Conservation (phyloP, 75 land plant genomes). For the Chamaecyparis obtusa region DNA sequence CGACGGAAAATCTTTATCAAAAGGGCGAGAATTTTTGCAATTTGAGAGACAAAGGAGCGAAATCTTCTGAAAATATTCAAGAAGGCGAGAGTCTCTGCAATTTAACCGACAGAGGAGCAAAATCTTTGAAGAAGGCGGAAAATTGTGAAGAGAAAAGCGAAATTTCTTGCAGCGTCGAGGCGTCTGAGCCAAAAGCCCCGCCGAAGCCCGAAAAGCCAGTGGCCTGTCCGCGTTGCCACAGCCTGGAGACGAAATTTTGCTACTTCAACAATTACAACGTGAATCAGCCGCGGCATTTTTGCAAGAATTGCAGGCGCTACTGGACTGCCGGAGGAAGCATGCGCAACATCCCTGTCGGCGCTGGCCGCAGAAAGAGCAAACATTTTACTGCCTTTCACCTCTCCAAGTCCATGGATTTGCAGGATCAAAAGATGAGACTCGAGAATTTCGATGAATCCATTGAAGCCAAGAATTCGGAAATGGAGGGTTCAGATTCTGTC, state of each 20-base stretch:
- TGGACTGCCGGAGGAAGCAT: slow-evolving; percentile 34
- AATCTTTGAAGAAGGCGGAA: background rate
- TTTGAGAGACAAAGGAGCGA: too few species aligned
- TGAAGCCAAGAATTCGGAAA: background rate
- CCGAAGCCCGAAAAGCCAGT: slow-evolving; percentile 16
- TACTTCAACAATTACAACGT: slow-evolving; percentile 36
- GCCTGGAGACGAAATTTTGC: slow-evolving; percentile 29
- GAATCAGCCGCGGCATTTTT: slow-evolving; percentile 31
- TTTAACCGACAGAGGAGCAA: background rate
- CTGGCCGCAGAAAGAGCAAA: slow-evolving; percentile 21
- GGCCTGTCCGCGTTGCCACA: slow-evolving; percentile 30
- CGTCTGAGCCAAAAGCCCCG: slow-evolving; percentile 5
- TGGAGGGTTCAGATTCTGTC: background rate
- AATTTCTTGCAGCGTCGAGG: background rate
- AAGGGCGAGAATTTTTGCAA: background rate
- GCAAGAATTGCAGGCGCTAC: slow-evolving; percentile 32
- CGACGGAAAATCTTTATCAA: background rate
- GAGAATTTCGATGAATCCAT: background rate
- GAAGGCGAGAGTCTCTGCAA: background rate
- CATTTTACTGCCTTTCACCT: slow-evolving; percentile 4
- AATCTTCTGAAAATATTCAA: background rate
- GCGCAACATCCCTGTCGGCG: slow-evolving; percentile 37
- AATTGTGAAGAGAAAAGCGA: background rate
- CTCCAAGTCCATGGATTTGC: slow-evolving; percentile 7
- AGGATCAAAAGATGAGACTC: background rate